Conservation (phyloP, 805 yeast species). For the Yamadazyma akitaensis region DNA sequence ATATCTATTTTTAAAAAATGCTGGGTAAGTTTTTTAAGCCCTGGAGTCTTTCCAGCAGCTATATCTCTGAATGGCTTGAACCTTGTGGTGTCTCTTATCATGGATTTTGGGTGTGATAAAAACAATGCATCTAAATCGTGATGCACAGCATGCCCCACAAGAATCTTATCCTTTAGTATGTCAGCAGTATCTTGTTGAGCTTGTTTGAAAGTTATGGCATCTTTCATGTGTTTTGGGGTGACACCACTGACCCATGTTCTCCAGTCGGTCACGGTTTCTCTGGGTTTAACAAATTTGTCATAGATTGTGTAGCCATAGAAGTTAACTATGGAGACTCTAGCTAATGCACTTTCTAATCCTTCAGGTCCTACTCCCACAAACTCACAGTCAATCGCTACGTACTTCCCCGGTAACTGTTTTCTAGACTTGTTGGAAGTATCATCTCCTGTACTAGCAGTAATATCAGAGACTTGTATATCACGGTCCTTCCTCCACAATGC, state of each 20-base stretch:
- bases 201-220: slow-evolving; percentile 62
- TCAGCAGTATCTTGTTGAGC: slow-evolving; percentile 60
- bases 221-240: slow-evolving; percentile 61
- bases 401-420: slow-evolving; percentile 60
- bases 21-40: slow-evolving; percentile 60
- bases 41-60: slow-evolving; percentile 68
- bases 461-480: slow-evolving; percentile 7
- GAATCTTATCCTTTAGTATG: slow-evolving; percentile 49
- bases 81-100: slow-evolving; percentile 72
- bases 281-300: slow-evolving; percentile 75
- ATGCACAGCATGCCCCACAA: slow-evolving; percentile 84
- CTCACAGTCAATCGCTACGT: slow-evolving; percentile 85
- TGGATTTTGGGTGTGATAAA: slow-evolving; percentile 61
- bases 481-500: slow-evolving; percentile 26
- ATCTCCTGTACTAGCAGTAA: not conserved
- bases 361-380: slow-evolving; percentile 87
- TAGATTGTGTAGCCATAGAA: slow-evolving; percentile 68
- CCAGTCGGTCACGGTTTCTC: slow-evolving; percentile 80
- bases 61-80: slow-evolving; percentile 56
- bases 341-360: slow-evolving; percentile 68
- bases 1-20: slow-evolving; percentile 58
- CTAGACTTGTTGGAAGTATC: slow-evolving; percentile 8
- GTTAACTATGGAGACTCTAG: slow-evolving; percentile 85
- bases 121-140: slow-evolving; percentile 72
- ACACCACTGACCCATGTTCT: slow-evolving; percentile 92